Evolutionary conservation across 202 grass and related monocot genomes (phyloP).

Genomic region (Zizania palustris): DNA sequence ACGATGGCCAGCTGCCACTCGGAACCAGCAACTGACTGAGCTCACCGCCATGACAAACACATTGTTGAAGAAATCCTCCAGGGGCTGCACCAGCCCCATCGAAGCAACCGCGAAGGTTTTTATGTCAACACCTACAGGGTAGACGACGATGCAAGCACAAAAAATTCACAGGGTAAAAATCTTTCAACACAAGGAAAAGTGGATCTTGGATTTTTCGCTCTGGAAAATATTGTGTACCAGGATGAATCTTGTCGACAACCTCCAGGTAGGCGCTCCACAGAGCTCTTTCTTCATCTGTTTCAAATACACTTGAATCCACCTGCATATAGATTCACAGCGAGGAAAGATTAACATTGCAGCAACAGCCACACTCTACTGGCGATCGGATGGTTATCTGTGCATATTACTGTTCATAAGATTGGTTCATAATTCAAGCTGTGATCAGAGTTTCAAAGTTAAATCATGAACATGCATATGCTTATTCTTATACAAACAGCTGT

Average conservation of each 20-base stretch:
- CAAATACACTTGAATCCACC: slow-evolving; percentile 61
- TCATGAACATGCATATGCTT: not conserved
- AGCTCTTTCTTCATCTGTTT: slow-evolving; percentile 77
- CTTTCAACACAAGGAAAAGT: not conserved
- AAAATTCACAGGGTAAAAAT: not conserved
- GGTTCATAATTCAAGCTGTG: not conserved
- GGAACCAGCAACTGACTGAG: slow-evolving; percentile 21
- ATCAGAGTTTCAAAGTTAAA: not conserved
- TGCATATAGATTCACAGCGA: slow-evolving; percentile 25
- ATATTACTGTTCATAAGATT: not conserved
- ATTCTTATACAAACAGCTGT: not conserved
- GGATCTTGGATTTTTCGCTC: not conserved
- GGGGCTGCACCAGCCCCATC: slow-evolving; percentile 65
- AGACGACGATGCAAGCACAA: not conserved
- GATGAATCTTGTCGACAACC: slow-evolving; percentile 65
- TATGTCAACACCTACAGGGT: slow-evolving; percentile 64
- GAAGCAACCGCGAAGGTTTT: slow-evolving; percentile 65
- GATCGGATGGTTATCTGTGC: not conserved
- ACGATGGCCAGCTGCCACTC: not conserved
- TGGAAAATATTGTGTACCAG: slow-evolving; percentile 51
- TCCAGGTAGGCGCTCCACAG: slow-evolving; percentile 77
- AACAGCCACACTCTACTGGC: not conserved
- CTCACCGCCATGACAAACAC: slow-evolving; percentile 96
- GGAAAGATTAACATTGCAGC: slow-evolving; percentile 9
- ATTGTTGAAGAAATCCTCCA: slow-evolving; percentile 94